Percentiles rank a stretch among this genome's conserved stretches.
phyloP scores from a whole-genome alignment of 805 yeast species.

The Metschnikowia anglica region DNA sequence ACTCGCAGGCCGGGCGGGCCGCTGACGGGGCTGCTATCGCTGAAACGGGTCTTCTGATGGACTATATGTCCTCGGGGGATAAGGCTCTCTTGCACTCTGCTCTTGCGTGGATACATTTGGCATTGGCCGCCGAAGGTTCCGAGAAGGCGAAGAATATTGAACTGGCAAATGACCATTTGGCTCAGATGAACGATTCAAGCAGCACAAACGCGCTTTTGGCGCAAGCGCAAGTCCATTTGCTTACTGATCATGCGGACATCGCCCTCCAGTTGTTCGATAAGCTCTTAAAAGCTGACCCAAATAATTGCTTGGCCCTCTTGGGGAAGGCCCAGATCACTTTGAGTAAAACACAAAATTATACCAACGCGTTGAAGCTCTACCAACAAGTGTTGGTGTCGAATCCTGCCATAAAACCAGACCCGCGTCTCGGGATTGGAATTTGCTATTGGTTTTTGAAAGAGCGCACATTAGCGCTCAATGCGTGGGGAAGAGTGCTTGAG shows the following conservation, averaged over 20 bases:
- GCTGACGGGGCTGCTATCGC: conserved; percentile 66
- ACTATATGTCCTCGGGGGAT: conserved; percentile 39
- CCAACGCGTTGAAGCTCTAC: conserved; percentile 72
- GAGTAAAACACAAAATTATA: conserved; percentile 63
- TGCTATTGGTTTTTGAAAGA: conserved; percentile 90
- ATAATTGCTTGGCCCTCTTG: conserved; percentile 71
- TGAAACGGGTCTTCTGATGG: conserved; percentile 52
- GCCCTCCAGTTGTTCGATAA: conserved; percentile 70
- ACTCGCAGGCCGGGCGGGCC: conserved; percentile 58
- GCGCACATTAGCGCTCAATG: conserved; percentile 65
- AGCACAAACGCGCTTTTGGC: conserved; percentile 53
- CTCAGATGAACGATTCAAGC: conserved; percentile 17
- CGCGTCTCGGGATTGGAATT: conserved; percentile 90
- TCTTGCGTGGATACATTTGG: conserved; percentile 70
- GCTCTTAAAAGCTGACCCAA: conserved; percentile 51
- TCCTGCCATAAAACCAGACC: conserved; percentile 83
- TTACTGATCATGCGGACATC: conserved; percentile 62
- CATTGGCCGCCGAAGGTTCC: conserved; percentile 26
- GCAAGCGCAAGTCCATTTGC: conserved; percentile 62
- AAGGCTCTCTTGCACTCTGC: conserved; percentile 57
- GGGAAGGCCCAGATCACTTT: conserved; percentile 83
- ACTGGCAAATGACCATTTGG: conserved; percentile 27
- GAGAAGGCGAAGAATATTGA: conserved; percentile 26
- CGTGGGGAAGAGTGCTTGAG: conserved; percentile 81
- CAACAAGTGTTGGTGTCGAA: conserved; percentile 78